These are phyloP conservation scores for Dictyophora rubrovolvata DNA, from an alignment of 768 basidiomycete genomes.

Conservation along the genomic window DNA sequence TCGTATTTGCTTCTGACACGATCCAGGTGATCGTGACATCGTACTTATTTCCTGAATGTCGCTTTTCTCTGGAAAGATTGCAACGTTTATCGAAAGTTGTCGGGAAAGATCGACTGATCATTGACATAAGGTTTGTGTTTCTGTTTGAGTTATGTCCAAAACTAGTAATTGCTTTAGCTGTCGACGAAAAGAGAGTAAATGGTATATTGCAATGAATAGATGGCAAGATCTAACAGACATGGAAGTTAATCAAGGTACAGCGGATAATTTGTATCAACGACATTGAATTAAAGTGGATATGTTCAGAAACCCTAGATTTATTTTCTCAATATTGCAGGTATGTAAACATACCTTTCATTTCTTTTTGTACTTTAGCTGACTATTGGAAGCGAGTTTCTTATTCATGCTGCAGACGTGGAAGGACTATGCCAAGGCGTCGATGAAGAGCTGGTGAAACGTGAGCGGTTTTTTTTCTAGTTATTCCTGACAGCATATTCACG, in stretches of 20 bases:
- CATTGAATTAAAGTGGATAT: not conserved
- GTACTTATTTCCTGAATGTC: constrained; percentile 78
- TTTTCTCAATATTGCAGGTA: constrained; percentile 78
- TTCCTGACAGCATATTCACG: constrained; percentile 10
- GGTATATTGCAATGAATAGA: constrained; percentile 97
- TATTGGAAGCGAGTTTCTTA: constrained; percentile 67
- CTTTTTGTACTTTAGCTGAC: constrained; percentile 4
- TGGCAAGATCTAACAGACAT: constrained; percentile 97
- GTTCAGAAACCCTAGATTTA: constrained; percentile 62
- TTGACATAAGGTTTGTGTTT: constrained; percentile 75
- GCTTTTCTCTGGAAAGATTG: constrained; percentile 68
- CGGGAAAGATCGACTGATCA: constrained; percentile 80
- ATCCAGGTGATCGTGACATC: constrained; percentile 93
- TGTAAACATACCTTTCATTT: constrained; percentile 4
- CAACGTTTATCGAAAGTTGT: constrained; percentile 48
- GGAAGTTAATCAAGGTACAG: constrained; percentile 71
- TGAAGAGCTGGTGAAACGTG: constrained; percentile 72
- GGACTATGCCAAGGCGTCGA: constrained; percentile 96
- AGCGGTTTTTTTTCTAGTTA: constrained; percentile 19
- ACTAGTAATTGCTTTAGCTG: constrained; percentile 47
- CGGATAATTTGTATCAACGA: not conserved
- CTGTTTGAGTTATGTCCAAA: not conserved
- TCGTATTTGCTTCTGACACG: not conserved
- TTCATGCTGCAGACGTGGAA: constrained; percentile 99
- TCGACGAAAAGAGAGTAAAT: constrained; percentile 59